Percentiles rank a stretch among this genome's conserved stretches.
Evolutionary conservation across 192 early-diverging fungal genomes (phyloP).

Genomic region (Mortierella claussenii): DNA sequence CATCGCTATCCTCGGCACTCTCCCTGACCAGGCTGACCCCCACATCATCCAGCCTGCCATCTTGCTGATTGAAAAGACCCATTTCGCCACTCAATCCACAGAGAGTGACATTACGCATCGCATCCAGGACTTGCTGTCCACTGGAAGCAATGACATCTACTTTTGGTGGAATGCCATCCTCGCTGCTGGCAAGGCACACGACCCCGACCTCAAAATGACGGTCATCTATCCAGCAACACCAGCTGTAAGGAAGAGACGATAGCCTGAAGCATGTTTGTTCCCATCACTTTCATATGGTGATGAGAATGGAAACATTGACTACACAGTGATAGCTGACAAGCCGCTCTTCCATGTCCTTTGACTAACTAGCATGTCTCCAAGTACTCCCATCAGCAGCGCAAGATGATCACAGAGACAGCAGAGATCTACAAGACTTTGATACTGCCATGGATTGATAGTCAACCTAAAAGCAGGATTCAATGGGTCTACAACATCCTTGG

Average conservation of each 20-base stretch:
- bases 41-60: slow-evolving; percentile 36
- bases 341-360: neutral
- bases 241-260: slow-evolving; percentile 53
- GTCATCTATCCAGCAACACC: slow-evolving; percentile 74
- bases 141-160: slow-evolving; percentile 75
- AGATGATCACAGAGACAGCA: slow-evolving; percentile 73
- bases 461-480: slow-evolving; percentile 68
- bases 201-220: slow-evolving; percentile 67
- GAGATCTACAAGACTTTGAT: slow-evolving; percentile 63
- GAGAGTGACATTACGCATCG: slow-evolving; percentile 38
- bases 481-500: slow-evolving; percentile 86
- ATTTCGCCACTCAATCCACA: slow-evolving; percentile 49
- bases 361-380: slow-evolving; percentile 71
- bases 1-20: slow-evolving; percentile 27
- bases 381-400: slow-evolving; percentile 70
- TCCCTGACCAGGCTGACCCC: slow-evolving; percentile 6
- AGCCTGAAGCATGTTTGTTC: too few relatives aligned
- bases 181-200: slow-evolving; percentile 10
- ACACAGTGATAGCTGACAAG: too few relatives aligned
- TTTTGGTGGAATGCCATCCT: slow-evolving; percentile 68
- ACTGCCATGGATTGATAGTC: slow-evolving; percentile 69
- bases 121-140: slow-evolving; percentile 46
- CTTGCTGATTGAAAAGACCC: slow-evolving; percentile 61
- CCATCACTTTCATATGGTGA: neutral
- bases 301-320: neutral